Evolutionary conservation across 306 rosid species (phyloP).

Genomic region (Abrus precatorius): DNA sequence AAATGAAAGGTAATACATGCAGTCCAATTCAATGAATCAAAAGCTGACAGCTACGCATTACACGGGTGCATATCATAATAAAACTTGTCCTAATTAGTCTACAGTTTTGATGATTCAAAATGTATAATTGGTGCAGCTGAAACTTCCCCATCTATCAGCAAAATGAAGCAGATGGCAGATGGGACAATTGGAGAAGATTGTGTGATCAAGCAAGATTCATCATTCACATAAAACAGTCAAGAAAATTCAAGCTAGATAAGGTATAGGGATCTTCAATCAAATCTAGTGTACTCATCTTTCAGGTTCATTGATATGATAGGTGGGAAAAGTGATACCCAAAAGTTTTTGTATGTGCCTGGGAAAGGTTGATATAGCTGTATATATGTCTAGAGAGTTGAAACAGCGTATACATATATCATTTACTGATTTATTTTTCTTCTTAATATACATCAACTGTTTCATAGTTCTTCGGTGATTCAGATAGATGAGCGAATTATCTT

Average conservation of each 20-base stretch:
- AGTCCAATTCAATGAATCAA: slow-evolving; percentile 29
- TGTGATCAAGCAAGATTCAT: slow-evolving; percentile 47
- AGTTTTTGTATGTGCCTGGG: slow-evolving; percentile 21
- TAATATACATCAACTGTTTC: not conserved
- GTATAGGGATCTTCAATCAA: slow-evolving; percentile 42
- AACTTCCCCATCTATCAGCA: slow-evolving; percentile 46
- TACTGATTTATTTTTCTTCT: not conserved
- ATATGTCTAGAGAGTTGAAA: slow-evolving; percentile 26
- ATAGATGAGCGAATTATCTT: not conserved
- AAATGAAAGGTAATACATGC: not conserved
- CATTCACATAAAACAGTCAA: slow-evolving; percentile 30
- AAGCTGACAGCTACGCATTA: slow-evolving; percentile 17
- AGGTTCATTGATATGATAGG: slow-evolving; percentile 34
- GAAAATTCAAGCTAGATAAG: slow-evolving; percentile 33
- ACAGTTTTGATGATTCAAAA: slow-evolving; percentile 35
- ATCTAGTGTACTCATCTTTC: slow-evolving; percentile 46
- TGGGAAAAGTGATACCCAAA: slow-evolving; percentile 28
- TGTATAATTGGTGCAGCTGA: slow-evolving; percentile 31
- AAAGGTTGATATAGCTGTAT: slow-evolving; percentile 23
- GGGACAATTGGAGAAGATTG: slow-evolving; percentile 52
- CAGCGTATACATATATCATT: not conserved
- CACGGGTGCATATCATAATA: slow-evolving; percentile 27
- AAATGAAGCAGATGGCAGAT: slow-evolving; percentile 45
- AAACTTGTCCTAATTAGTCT: slow-evolving; percentile 1
- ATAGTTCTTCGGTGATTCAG: not conserved